Base-by-base conservation (phyloP, 306 rosid genomes). In the Quercus glauca region DNA sequence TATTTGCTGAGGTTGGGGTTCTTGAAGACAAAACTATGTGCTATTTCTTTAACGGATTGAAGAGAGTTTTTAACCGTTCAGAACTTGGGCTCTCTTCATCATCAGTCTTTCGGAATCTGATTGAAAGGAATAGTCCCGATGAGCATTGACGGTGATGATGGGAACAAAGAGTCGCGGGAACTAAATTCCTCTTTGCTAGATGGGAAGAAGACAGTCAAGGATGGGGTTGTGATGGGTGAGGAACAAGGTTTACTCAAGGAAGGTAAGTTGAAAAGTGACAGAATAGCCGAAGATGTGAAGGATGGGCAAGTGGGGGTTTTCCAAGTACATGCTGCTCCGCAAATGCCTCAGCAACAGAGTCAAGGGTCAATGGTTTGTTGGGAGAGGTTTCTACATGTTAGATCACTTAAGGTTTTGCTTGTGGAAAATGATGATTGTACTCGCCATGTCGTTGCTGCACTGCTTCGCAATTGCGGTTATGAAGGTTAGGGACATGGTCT, bases 381-480 rank as follows among this genome's bases (percentile, higher is more conserved):
- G 98, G 98, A 92, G 88, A 94, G 92, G 84, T 94, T 94, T 81
- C 86, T 94, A 49, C 96, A 90, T 84, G 33, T 89, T 68, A 87
- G 97, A 78, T 85, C 97, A 19, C 96, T 94, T 41, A 94, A 92
- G 85, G 97, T 94, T 80, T 83, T 94, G 86, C 92, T 94, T 63
- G 98, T 92, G 80, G 98, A 94, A 83, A 58, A 80, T 74, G 98
- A 94, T 82, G 94, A 92, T 78, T 94, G 85, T 76, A 94, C 98
- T 9, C 98, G 98, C 58, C 97, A 88, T 73, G 83, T 94, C 73
- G 97, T 94, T 52, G 82, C 96, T 26, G 98, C 98, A 26, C 85
- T 94, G 83, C 98, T 94, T 75, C 94, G 97, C 73, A 94, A 92
- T 84, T 94, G 98, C 86, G 88, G 97, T 81, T 94, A 94, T 87